Conservation (phyloP, 2,329 filamentous ascomycete species). For the Teratosphaeria nubilosa region DNA sequence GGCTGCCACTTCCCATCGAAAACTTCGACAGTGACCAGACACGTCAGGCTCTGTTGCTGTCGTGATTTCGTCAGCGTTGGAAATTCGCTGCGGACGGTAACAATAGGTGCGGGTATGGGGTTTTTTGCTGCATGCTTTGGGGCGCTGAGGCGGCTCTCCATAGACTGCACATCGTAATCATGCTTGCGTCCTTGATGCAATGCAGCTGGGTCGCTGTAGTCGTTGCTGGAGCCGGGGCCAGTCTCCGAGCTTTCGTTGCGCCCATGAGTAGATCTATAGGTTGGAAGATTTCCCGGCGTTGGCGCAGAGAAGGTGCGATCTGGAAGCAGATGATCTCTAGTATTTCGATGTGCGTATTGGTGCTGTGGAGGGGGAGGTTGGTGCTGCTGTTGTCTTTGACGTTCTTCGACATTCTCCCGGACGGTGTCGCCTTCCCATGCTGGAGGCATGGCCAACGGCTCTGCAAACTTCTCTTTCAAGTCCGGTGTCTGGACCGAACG, state of each 20-base stretch:
- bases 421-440: conserved; percentile 48
- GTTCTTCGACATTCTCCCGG: conserved; percentile 8
- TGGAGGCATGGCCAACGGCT: conserved; percentile 42
- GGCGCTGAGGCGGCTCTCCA: conserved; percentile 75
- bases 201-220: conserved; percentile 68
- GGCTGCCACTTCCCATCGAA: conserved; percentile 85
- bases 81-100: conserved; percentile 95
- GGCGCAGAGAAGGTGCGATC: conserved; percentile 6
- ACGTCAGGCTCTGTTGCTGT: conserved; percentile 90
- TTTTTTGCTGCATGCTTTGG: conserved; percentile 64
- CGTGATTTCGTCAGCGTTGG: conserved; percentile 85
- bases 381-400: conserved; percentile 6
- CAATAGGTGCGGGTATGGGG: conserved; percentile 78
- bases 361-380: background rate
- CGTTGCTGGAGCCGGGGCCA: conserved; percentile 62
- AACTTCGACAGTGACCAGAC: conserved; percentile 86
- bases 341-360: conserved; percentile 2
- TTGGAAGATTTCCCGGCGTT: conserved; percentile 11
- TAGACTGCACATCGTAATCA: conserved; percentile 91
- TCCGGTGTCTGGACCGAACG: conserved; percentile 57
- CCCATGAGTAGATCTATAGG: conserved; percentile 41
- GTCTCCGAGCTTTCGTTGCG: conserved; percentile 73
- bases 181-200: conserved; percentile 58
- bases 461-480: conserved; percentile 24
- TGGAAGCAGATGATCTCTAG: conserved; percentile 17